Base-by-base conservation (phyloP, 2,329 filamentous ascomycete species). In the Didymella segeticola region DNA sequence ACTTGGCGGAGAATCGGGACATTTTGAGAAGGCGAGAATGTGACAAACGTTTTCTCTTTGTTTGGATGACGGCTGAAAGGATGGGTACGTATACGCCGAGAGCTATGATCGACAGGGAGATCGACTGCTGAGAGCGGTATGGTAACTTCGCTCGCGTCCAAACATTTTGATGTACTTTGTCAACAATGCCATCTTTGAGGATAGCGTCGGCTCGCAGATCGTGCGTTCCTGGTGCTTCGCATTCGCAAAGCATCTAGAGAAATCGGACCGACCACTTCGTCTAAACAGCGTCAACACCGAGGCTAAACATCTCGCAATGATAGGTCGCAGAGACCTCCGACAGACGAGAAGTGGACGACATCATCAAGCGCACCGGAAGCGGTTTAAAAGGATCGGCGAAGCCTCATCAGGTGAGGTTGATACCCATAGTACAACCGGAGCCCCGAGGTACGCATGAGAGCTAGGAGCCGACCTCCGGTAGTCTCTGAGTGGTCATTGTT, bases 61-160 rank as follows among this genome's bases (percentile, higher is more conserved):
- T 19, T 10, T 36, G 8, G 17, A 12, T 20, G 23, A 19, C 11
- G 29, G n/a, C 29, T n/a, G 47, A 25, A 23, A 51, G 14, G 39
- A 39, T 25, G 26, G n/a, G 31, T 15, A 43, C 47, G 31, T 14
- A 20, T 51, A 51, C 33, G 33, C 23, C 33, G n/a, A 26, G 31
- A 31, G 15, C 15, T 41, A 36, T 36, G 51, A 45, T 54, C 45
- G 45, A 48, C 45, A 39, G 34, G 42, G 48, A 52, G 45, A 49
- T 54, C 43, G 45, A 25, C 31, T 34, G 20, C 23, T 22, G 17
- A 17, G 5, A 19, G 34, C 33, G 29, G 45, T 10, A 45, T 4
- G 19, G 34, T 36, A 23, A 25, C 29, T 45, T 41, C 45, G 37
- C 49, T 34, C 14, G 15, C 11, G 23, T 9, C 20, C 17, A 45